phyloP scores from a whole-genome alignment of 2,329 filamentous ascomycete genomes.

The Sporothrix luriei region DNA sequence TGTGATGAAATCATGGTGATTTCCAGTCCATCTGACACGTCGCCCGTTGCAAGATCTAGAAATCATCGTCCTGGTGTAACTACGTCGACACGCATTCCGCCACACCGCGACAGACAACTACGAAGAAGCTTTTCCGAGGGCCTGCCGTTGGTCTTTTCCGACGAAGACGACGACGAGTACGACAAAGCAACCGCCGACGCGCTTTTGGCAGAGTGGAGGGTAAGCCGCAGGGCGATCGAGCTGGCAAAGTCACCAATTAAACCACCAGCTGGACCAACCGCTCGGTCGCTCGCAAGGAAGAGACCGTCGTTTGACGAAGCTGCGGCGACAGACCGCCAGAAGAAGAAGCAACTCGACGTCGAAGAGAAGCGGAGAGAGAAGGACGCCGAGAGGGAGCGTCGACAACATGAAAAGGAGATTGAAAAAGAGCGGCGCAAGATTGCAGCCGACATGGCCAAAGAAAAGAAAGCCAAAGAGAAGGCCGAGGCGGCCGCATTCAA shows the following conservation, averaged over 20 bases:
- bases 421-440: conserved; percentile 59
- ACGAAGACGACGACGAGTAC: conserved; percentile 33
- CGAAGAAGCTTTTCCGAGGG: conserved; percentile 32
- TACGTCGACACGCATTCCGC: not conserved
- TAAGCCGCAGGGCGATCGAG: not conserved
- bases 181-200: conserved; percentile 16
- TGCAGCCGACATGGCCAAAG: conserved; percentile 62
- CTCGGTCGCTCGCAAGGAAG: too few species aligned
- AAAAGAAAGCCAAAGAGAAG: conserved; percentile 65
- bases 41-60: not conserved
- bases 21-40: conserved; percentile 11
- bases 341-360: conserved; percentile 29
- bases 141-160: conserved; percentile 19
- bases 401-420: conserved; percentile 59
- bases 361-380: conserved; percentile 54
- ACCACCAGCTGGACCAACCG: conserved; percentile 21
- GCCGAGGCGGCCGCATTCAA: conserved; percentile 66
- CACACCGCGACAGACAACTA: not conserved
- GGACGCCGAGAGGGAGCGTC: conserved; percentile 58
- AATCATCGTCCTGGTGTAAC: too few species aligned
- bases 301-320: conserved; percentile 6
- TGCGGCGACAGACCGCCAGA: not conserved
- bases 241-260: conserved; percentile 11
- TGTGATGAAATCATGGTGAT: conserved; percentile 19
- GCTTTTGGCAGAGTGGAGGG: not conserved